Conservation (phyloP, 2,329 filamentous ascomycete genomes). For the Cercospora sp. region DNA sequence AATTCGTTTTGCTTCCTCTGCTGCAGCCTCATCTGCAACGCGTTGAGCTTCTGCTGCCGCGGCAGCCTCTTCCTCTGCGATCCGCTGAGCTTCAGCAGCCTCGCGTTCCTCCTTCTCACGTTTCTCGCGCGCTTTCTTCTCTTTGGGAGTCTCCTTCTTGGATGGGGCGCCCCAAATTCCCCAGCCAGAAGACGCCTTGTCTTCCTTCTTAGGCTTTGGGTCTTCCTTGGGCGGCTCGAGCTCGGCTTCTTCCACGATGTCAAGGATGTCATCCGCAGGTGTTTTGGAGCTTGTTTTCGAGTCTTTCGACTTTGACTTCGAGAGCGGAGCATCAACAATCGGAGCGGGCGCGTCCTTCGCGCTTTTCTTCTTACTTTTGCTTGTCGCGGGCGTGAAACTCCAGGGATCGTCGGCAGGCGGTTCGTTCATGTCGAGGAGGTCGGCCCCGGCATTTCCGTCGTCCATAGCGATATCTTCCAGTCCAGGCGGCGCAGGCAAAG, state of each 20-base stretch:
- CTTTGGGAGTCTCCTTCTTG: constrained; percentile 40
- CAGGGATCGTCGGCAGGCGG: constrained; percentile 34
- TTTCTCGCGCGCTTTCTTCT: constrained; percentile 43
- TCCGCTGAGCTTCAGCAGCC: constrained; percentile 33
- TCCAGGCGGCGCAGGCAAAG: constrained; percentile 36
- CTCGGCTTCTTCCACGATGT: constrained; percentile 31
- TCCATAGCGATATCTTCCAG: constrained; percentile 41
- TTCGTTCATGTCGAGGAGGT: constrained; percentile 29
- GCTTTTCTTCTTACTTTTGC: constrained; percentile 43
- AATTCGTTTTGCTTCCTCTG: background rate
- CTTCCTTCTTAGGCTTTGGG: constrained; percentile 33
- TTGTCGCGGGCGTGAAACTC: constrained; percentile 36
- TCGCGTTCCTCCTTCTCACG: constrained; percentile 48
- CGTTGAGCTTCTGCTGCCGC: constrained; percentile 40
- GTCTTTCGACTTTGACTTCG: constrained; percentile 40
- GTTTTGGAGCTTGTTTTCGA: constrained; percentile 32
- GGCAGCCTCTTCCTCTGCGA: constrained; percentile 36
- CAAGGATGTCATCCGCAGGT: constrained; percentile 32
- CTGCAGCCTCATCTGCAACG: constrained; percentile 25
- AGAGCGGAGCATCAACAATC: constrained; percentile 36
- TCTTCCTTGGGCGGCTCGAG: constrained; percentile 20
- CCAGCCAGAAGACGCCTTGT: constrained; percentile 45
- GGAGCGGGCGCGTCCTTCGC: constrained; percentile 32
- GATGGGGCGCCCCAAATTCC: constrained; percentile 38
- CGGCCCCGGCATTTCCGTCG: constrained; percentile 19